Base-by-base conservation (phyloP, 108 stramenopile genomes). In the Conticribra guillardii region DNA sequence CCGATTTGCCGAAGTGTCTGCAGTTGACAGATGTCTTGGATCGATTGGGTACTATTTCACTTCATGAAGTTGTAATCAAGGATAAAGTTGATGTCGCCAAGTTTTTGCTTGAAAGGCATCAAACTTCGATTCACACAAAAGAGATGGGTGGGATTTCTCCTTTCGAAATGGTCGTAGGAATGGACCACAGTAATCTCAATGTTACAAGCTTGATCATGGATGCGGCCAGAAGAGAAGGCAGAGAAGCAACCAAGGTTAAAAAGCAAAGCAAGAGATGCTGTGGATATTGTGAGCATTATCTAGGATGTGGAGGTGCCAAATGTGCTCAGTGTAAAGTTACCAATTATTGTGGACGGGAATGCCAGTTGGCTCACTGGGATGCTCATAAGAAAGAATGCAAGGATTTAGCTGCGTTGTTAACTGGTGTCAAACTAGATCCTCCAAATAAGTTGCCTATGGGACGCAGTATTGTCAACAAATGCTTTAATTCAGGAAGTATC, bases 311-410 rank as follows among this genome's bases (percentile, higher is more conserved):
- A n/a, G n/a, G n/a, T n/a, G n/a, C n/a, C n/a, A n/a, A 31, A 27
- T 81, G 80, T 45, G 64, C 73, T 26, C 29, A 67, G 5, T 81
- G 80, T 30, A 57, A 53, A 49, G 18, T 15, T 18, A 9, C 48
- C 37, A 23, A 15, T 3, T 82, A 82, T 50, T 82, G 81, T 51
- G 32, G 55, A 29, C 34, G 51, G 9, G 55, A 66, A 17, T 82
- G 81, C 45, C 81, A 82, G 54, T 18, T 22, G 1, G 18, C 52
- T 18, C 69, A 82, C 23, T 82, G 81, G 81, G 60, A 61, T 32
- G 27, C 37, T 1, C 74, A 81, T 54, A 81, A 81, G 60, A 64
- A 54, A 23, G 74, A 62, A n/a, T 81, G 80, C 53, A 32, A 33
- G 2, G 24, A 5, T 51, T 26, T 62, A 2, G 33, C 60, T 16